Conservation (phyloP, 2,329 filamentous ascomycete genomes). For the Fusarium verrucosum region DNA sequence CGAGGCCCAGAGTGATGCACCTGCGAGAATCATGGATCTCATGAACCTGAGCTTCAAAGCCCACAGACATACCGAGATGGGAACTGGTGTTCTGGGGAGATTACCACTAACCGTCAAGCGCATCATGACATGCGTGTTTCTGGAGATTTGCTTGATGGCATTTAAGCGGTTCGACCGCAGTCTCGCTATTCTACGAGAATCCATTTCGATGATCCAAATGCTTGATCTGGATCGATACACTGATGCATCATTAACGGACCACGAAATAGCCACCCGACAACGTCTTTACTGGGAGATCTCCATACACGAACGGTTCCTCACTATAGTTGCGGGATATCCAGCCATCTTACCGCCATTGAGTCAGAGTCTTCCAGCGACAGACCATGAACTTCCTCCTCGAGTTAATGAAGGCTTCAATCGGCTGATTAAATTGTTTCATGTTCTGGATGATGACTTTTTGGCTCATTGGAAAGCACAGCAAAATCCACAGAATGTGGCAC, state of each 20-base stretch:
- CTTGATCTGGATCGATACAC: conserved; percentile 26
- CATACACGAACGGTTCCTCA: conserved; percentile 66
- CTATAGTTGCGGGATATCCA: conserved; percentile 59
- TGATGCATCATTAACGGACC: conserved; percentile 16
- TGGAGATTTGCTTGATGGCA: conserved; percentile 62
- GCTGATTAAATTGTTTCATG: conserved; percentile 49
- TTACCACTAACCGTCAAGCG: conserved; percentile 54
- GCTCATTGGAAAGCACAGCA: conserved; percentile 50
- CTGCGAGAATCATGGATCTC: conserved; percentile 45
- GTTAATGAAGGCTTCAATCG: conserved; percentile 52
- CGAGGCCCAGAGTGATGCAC: conserved; percentile 44
- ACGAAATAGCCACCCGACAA: conserved; percentile 46
- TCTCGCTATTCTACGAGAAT: conserved; percentile 60
- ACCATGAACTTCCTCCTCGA: conserved; percentile 46
- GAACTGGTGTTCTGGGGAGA: conserved; percentile 47
- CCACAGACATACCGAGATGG: conserved; percentile 43
- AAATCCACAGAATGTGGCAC: conserved; percentile 15
- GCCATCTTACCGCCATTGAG: conserved; percentile 46
- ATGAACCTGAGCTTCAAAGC: conserved; percentile 41
- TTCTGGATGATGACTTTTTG: conserved; percentile 53
- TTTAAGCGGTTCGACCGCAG: conserved; percentile 59
- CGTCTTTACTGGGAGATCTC: conserved; percentile 65
- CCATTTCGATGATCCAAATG: conserved; percentile 50
- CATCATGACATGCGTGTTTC: conserved; percentile 60
- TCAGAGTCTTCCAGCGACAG: conserved; percentile 42